A percentile compares a stretch with the other conserved stretches of the same genome.
These are phyloP conservation scores for Diutina rugosa DNA, from an alignment of 1,139 yeast species.

Conservation along the genomic window DNA sequence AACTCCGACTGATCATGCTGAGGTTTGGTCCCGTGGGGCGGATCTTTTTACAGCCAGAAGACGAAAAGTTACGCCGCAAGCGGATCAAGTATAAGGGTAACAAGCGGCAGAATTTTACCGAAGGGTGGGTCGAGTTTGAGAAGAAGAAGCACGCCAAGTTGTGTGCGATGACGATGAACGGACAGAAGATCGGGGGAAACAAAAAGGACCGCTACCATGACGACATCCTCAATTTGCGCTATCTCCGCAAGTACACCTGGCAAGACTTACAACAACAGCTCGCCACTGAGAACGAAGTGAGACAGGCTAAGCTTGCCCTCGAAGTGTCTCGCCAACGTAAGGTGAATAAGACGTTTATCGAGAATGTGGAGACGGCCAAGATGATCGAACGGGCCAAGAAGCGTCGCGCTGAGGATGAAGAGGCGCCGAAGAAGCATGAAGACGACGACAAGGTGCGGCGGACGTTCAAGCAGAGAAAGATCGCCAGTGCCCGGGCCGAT, in stretches of 20 bases:
- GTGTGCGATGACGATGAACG: conserved; percentile 78
- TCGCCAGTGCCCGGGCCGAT: conserved; percentile 52
- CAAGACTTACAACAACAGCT: conserved; percentile 86
- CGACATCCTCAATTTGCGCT: conserved; percentile 83
- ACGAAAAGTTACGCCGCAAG: conserved; percentile 44
- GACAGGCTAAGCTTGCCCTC: conserved; percentile 77
- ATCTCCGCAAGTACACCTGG: conserved; percentile 91
- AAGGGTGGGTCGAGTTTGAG: conserved; percentile 95
- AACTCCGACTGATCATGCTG: conserved; percentile 65
- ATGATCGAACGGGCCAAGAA: conserved; percentile 38
- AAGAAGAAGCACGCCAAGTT: conserved; percentile 79
- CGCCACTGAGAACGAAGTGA: conserved; percentile 77
- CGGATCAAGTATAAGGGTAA: conserved; percentile 90
- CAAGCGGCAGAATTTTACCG: conserved; percentile 75
- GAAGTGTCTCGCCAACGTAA: conserved; percentile 85
- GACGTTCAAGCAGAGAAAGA: conserved; percentile 49
- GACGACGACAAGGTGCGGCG: conserved; percentile 15
- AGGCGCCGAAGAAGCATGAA: conserved; percentile 12
- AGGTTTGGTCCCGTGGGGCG: conserved; percentile 83
- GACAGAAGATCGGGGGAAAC: conserved; percentile 82
- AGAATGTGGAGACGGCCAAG: conserved; percentile 78
- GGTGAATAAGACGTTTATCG: conserved; percentile 70
- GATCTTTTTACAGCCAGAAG: conserved; percentile 80
- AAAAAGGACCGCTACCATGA: conserved; percentile 90
- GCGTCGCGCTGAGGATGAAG: conserved; percentile 10